A percentile compares a stretch with the other conserved stretches of the same genome.
These are phyloP conservation scores for Komagataella populi DNA, from an alignment of 805 yeast genomes.

Conservation along the genomic window DNA sequence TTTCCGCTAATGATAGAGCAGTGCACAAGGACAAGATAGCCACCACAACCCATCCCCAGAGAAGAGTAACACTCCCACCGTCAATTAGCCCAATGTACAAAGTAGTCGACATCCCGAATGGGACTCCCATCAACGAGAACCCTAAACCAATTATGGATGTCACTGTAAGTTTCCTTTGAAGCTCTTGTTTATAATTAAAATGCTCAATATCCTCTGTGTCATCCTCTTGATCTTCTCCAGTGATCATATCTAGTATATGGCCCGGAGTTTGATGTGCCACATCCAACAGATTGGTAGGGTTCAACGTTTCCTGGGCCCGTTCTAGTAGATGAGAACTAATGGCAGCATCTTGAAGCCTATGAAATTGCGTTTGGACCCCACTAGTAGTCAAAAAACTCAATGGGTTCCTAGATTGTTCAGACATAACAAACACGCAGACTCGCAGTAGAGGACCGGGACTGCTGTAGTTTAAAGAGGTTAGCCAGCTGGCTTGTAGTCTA, in stretches of 20 bases:
- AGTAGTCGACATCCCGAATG: constrained; percentile 64
- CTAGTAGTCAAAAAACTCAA: not conserved
- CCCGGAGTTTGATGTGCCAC: not conserved
- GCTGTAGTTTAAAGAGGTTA: not conserved
- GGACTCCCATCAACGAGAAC: constrained; percentile 73
- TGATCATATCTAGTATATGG: not conserved
- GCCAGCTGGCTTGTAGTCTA: not conserved
- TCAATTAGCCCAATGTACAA: constrained; percentile 57
- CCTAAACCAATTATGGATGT: constrained; percentile 67
- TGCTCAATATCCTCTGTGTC: constrained; percentile 49
- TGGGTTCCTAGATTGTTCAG: constrained; percentile 1
- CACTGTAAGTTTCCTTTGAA: constrained; percentile 54
- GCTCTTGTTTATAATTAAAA: constrained; percentile 60
- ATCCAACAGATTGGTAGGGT: not conserved
- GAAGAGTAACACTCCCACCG: constrained; percentile 66
- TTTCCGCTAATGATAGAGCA: constrained; percentile 64
- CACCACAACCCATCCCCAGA: constrained; percentile 63
- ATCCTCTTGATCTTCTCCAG: constrained; percentile 19
- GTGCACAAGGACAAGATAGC: constrained; percentile 51
- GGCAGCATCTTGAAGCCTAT: not conserved
- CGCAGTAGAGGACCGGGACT: not conserved
- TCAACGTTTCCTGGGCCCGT: not conserved
- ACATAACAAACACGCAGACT: not conserved
- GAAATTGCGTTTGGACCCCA: not conserved
- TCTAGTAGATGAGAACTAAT: not conserved